Base-by-base conservation (phyloP, 176 grass and related monocot genomes). In the Thalia dealbata region DNA sequence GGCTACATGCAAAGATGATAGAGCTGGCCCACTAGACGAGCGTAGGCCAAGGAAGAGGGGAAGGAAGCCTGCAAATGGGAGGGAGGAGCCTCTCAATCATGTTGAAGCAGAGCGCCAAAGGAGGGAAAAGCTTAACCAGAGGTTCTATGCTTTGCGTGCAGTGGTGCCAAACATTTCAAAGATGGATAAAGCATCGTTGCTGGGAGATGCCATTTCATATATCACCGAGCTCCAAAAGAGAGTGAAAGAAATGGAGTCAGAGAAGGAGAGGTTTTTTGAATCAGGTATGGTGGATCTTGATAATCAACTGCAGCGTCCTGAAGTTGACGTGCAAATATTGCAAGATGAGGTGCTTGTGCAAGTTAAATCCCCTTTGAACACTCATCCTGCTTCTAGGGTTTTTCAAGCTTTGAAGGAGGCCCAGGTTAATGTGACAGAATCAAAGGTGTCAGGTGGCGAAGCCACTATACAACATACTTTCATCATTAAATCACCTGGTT, bases 131-230 rank as follows among this genome's bases (percentile, higher is more conserved):
- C 85, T 99, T 26, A 99, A 99, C 71, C 95, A 99, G 81, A 60
- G 85, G 48, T 99, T 99, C 71, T 99, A 99, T 21, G 95, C 95
- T 0, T 65, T 99, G 22, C 85, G 95, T 72, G 85, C 95, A 0
- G 90, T 99, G 70, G 95, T 99, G 19, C 95, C 95, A 1, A 99
- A 99, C 76, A 97, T 97, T 71, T 92, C 95, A 1, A 97, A 92
- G 79, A 97, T 97, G 95, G 95, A 97, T 70, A 99, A 99, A 79
- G 95, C 95, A 3, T 99, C 95, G 23, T 76, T 99, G 28, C 80
- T 99, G 35, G 90, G 90, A 0, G 90, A 99, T 24, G 85, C 95
- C 2, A 91, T 93, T 81, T 74, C 83, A 3, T 93, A 99, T 75
- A 99, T 99, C 56, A 99, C 90, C 30, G 95, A 99, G 55, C 86